Evolutionary conservation across 202 grass and related monocot species (phyloP).

Genomic region (Bolboschoenoplectus hybrid): DNA sequence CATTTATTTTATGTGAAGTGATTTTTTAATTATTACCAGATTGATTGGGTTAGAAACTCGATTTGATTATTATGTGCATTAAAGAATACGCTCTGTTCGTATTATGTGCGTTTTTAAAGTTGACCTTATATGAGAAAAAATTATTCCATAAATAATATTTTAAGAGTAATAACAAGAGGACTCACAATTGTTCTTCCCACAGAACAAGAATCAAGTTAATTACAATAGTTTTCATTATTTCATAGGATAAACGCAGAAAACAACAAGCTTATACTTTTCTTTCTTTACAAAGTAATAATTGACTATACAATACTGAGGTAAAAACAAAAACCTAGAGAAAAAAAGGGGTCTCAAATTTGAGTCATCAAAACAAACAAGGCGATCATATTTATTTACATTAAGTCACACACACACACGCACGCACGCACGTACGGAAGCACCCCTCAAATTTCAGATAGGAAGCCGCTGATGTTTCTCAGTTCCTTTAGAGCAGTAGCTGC

Average conservation of each 20-base stretch:
- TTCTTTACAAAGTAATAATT: neutral
- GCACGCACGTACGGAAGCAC: conserved; percentile 2
- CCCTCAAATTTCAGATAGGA: conserved; percentile 55
- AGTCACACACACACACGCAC: conserved; percentile 17
- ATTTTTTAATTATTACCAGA: neutral
- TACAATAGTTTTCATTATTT: neutral
- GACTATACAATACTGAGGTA: conserved; percentile 1
- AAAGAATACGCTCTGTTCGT: neutral
- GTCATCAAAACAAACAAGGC: conserved; percentile 8
- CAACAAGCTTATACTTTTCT: neutral
- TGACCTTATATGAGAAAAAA: neutral
- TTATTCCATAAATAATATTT: neutral
- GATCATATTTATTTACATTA: conserved; percentile 11
- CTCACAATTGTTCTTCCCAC: neutral
- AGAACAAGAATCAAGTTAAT: neutral
- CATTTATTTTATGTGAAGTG: neutral
- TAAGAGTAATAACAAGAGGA: neutral
- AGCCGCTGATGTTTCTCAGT: conserved; percentile 73
- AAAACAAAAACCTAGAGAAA: neutral
- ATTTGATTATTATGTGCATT: neutral
- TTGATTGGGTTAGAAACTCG: neutral
- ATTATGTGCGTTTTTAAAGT: neutral
- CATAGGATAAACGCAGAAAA: neutral
- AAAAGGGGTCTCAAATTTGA: neutral
- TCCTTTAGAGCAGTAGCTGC: conserved; percentile 55